Base-by-base conservation (phyloP, 345 rosid species). In the Orychophragmus violaceus region DNA sequence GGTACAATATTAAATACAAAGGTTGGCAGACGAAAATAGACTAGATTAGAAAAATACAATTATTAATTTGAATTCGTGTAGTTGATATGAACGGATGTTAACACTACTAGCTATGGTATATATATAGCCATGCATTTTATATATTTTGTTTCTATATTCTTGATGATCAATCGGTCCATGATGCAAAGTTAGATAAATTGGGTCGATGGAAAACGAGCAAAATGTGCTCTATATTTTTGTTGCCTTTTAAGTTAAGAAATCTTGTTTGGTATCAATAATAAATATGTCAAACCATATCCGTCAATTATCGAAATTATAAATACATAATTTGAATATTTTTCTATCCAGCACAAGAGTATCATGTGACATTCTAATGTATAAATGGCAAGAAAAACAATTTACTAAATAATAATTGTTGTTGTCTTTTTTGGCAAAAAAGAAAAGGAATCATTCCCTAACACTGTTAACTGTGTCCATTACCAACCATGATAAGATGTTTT, bases 391-490 rank as follows among this genome's bases (percentile, higher is more conserved):
- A 11, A 28, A 4, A 14, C 6, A 36, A 5, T 30, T 2, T 17
- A 8, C 10, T 22, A 12, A 46, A 49, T 19, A 46, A 49, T 19
- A 8, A 23, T 27, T 23, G 12, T 24, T 18, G 24, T 22, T 35
- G 11, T 24, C n/a, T 3, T 44, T 1, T 8, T 17, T 17, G 35
- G 27, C 14, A 10, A 42, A 42, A 57, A 51, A 22, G 5, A 27
- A 61, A 62, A 27, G 18, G 49, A 48, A 70, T 61, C 52, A 61
- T 61, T 69, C 62, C 9, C 5, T 41, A 61, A 41, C 62, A 70
- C 46, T 69, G 61, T 60, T 69, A 59, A 50, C n/a, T 37, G 60
- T 27, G 66, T 50, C 74, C 5, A 61, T 62, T 52, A 70, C 68
- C 21, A 70, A 60, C 55, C 67, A 50, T 70, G 46, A 70, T 19